Evolutionary conservation across 179 eudicot species (phyloP).

Genomic region (Pouteria campechiana): DNA sequence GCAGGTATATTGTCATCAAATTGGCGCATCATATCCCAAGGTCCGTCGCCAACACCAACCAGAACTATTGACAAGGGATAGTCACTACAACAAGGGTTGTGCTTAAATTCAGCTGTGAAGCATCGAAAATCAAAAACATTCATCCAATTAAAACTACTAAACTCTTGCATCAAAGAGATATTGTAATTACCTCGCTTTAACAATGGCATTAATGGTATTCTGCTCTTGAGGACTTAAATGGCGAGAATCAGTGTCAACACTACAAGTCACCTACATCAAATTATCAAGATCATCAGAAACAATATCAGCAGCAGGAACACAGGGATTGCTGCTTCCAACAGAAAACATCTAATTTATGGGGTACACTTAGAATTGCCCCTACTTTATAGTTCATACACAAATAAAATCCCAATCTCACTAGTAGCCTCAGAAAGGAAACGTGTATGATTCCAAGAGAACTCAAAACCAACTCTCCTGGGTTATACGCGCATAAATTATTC

Average conservation of each 20-base stretch:
- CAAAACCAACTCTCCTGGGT: too few relatives aligned
- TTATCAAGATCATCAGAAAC: too few relatives aligned
- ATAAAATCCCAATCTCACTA: too few relatives aligned
- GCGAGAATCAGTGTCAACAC: constrained; percentile 42
- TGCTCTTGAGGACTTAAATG: constrained; percentile 49
- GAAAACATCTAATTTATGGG: too few relatives aligned
- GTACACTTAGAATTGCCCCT: too few relatives aligned
- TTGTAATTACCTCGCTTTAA: constrained; percentile 41
- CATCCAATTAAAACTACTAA: background rate
- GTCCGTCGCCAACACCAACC: constrained; percentile 76
- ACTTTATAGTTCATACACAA: too few relatives aligned
- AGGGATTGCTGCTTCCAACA: too few relatives aligned
- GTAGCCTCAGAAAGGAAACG: too few relatives aligned
- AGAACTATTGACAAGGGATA: constrained; percentile 54
- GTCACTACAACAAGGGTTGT: constrained; percentile 21
- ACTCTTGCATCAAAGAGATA: background rate
- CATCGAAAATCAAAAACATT: background rate
- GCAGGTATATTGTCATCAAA: constrained; percentile 68
- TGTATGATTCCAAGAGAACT: too few relatives aligned
- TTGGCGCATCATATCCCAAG: constrained; percentile 76
- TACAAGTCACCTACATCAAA: constrained; percentile 46
- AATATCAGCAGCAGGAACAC: too few relatives aligned
- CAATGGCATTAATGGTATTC: constrained; percentile 51
- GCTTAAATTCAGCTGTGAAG: background rate
- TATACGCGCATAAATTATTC: too few relatives aligned